phyloP scores from a whole-genome alignment of 2,329 filamentous ascomycete genomes.

The Fusarium verticillioides region DNA sequence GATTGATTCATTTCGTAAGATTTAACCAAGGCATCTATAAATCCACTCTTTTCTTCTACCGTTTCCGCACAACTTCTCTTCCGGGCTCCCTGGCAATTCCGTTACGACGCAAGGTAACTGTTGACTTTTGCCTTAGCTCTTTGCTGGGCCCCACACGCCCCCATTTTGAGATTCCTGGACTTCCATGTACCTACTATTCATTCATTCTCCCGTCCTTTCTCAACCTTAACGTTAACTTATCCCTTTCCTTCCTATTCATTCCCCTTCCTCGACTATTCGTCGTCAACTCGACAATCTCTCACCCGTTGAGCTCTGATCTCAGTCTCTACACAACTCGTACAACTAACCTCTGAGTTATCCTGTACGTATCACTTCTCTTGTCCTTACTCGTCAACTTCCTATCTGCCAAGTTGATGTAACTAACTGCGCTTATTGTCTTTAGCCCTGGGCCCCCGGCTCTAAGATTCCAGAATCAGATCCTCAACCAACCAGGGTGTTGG shows the following conservation, averaged over 20 bases:
- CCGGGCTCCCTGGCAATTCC: conserved; percentile 21
- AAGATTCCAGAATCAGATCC: conserved; percentile 46
- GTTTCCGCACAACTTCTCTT: conserved; percentile 17
- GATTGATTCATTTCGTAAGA: conserved; percentile 4
- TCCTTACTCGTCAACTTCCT: neutral
- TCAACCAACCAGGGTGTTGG: conserved; percentile 44
- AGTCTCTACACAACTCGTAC: neutral
- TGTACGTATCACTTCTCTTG: neutral
- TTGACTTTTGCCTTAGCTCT: conserved; percentile 29
- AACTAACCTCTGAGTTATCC: neutral
- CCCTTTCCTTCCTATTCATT: conserved; percentile 13
- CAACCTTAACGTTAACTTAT: conserved; percentile 7
- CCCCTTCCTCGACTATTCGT: conserved; percentile 2
- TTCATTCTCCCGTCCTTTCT: neutral
- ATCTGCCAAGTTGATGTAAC: conserved; percentile 30
- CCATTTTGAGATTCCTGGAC: conserved; percentile 2
- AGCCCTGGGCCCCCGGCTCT: conserved; percentile 37
- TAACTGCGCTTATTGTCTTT: conserved; percentile 41
- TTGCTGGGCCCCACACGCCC: conserved; percentile 11
- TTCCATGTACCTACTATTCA: neutral
- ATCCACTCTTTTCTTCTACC: conserved; percentile 14
- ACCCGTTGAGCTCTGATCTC: neutral
- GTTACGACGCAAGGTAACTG: conserved; percentile 15
- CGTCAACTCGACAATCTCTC: conserved; percentile 4
- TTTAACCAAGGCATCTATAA: conserved; percentile 4